phyloP scores from a whole-genome alignment of 129 eudicot species.

The Escallonia rubra region DNA sequence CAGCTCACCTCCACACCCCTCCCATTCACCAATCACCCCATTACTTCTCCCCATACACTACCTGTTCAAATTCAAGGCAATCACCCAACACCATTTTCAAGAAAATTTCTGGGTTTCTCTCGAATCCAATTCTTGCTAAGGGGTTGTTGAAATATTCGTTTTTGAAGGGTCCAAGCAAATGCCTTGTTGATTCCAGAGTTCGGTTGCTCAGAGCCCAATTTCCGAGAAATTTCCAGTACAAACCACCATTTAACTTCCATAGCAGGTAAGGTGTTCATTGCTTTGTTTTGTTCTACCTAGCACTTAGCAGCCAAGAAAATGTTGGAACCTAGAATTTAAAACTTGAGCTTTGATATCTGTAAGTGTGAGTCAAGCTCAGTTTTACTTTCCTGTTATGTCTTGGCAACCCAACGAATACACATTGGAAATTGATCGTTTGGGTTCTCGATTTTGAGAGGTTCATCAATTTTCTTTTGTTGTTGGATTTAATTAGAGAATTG shows the following conservation, averaged over 20 bases:
- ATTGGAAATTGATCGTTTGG: slow-evolving; percentile 1
- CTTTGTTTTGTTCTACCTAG: neutral
- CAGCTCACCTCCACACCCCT: slow-evolving; percentile 24
- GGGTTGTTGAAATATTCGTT: slow-evolving; percentile 24
- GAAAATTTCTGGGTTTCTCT: slow-evolving; percentile 29
- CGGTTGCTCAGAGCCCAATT: slow-evolving; percentile 25
- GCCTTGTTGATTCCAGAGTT: slow-evolving; percentile 22
- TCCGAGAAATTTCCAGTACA: slow-evolving; percentile 21
- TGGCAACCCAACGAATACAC: neutral
- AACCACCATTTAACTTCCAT: slow-evolving; percentile 32
- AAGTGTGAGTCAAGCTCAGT: neutral
- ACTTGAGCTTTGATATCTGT: neutral
- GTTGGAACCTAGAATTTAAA: neutral
- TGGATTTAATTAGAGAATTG: neutral
- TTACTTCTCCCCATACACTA: slow-evolving; percentile 19
- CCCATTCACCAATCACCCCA: slow-evolving; percentile 14
- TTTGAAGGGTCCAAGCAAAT: slow-evolving; percentile 31
- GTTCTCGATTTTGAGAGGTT: neutral
- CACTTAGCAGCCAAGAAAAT: neutral
- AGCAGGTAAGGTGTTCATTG: slow-evolving; percentile 28
- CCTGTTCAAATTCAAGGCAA: slow-evolving; percentile 19
- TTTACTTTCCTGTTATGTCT: neutral
- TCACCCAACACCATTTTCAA: slow-evolving; percentile 23
- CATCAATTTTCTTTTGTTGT: neutral
- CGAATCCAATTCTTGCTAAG: slow-evolving; percentile 29